A percentile compares a stretch with the other conserved stretches of the same genome.
Conservation (phyloP, 768 basidiomycete species). For the Lentinula lateritia region DNA sequence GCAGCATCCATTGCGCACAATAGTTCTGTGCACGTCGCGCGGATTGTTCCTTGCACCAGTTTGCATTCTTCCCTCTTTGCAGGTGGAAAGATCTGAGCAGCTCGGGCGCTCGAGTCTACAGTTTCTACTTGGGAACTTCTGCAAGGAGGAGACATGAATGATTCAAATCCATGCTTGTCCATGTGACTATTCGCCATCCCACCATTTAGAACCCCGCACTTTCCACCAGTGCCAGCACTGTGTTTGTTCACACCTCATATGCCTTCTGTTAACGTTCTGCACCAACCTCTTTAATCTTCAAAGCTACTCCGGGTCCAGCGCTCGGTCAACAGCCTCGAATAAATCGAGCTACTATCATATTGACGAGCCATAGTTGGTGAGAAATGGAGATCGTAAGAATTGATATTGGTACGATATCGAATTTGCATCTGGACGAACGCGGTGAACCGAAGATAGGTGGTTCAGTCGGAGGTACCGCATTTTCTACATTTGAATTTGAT, state of each 20-base stretch:
- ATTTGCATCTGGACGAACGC: neutral
- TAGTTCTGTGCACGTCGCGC: too few species aligned
- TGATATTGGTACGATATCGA: neutral
- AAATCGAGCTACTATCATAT: neutral
- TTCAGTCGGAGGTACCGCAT: conserved; percentile 41
- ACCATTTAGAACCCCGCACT: neutral
- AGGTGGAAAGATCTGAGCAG: too few species aligned
- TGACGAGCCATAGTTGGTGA: neutral
- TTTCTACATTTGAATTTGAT: neutral
- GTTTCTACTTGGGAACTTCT: too few species aligned
- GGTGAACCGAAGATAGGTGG: conserved; percentile 40
- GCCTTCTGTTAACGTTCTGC: neutral
- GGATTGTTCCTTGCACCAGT: too few species aligned
- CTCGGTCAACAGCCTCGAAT: neutral
- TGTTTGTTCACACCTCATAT: neutral
- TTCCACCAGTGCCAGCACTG: neutral
- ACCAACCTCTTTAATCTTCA: neutral
- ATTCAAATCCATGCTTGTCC: too few species aligned
- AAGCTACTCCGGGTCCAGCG: neutral
- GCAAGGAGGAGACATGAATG: too few species aligned
- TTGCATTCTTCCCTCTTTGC: too few species aligned
- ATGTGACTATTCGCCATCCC: neutral
- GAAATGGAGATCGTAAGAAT: neutral
- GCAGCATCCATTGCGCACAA: too few species aligned
- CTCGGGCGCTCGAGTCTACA: too few species aligned